Base-by-base conservation (phyloP, 2,329 filamentous ascomycete species). In the Microsporum audouinii region DNA sequence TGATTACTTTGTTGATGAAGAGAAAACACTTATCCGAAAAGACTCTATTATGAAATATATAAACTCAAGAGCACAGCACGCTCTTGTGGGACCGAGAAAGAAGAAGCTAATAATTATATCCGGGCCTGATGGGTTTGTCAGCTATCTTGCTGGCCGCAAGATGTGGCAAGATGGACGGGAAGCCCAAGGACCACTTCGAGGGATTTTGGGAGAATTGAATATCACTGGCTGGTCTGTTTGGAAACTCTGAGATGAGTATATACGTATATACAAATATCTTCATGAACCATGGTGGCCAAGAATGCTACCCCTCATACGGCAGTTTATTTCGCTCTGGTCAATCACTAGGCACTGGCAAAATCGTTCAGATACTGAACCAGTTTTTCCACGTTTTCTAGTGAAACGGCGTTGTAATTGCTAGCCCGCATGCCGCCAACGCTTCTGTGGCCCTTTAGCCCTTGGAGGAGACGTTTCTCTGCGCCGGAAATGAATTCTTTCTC, bases 61-160 rank as follows among this genome's bases (percentile, higher is more conserved):
- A 63, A 61, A 69, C n/a, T 49, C 31, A 45, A 60, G 29, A n/a
- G 12, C 36, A 2, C 59, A 59, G 17, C 41, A 55, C 1, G 33
- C 61, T 53, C 59, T 63, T 4, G 72, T 69, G 56, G 59, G 64
- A 5, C 47, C n/a, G 29, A 39, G 27, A 43, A 63, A 70, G 51
- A 68, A 68, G 65, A 71, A 72, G 63, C 71, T 96, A 23, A 77
- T 96, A n/a, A 79, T 96, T 61, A 83, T 97, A 1, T 95, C 91
- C 0, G 94, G 94, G 0, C 92, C 94, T 0, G 89, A 95, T 60
- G 92, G 94, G 0, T 97, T 97, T 74, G 81, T 97, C 43, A 81
- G 83, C 49, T 82, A 87, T 65, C 89, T 88, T 75, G 89, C 90
- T 1, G 92, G 94, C 0, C 78, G 85, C 7, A 96, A 95, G 64